Conservation (phyloP, 2,329 filamentous ascomycete species). For the Talaromyces atroroseus region DNA sequence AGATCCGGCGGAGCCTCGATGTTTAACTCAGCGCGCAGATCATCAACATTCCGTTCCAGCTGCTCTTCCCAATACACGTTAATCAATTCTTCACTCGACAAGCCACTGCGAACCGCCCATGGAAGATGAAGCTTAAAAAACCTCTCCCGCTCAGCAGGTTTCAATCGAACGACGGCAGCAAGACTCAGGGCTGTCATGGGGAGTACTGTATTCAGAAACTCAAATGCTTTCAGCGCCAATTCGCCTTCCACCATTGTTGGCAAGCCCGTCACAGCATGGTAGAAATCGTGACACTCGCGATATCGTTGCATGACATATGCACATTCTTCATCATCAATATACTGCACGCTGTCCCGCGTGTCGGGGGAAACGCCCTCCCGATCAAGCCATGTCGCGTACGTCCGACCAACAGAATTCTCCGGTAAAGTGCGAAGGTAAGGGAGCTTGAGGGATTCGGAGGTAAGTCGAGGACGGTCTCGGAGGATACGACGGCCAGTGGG, state of each 20-base stretch:
- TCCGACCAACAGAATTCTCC: constrained; percentile 67
- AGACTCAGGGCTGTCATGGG: constrained; percentile 92
- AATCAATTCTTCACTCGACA: constrained; percentile 71
- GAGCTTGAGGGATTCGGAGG: constrained; percentile 64
- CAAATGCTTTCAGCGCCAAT: constrained; percentile 94
- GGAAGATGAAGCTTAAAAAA: constrained; percentile 67
- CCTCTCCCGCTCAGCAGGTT: constrained; percentile 56
- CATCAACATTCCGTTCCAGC: constrained; percentile 74
- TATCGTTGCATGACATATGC: constrained; percentile 99
- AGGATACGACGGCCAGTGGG: constrained; percentile 86
- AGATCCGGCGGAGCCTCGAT: constrained; percentile 88
- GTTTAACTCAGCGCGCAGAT: constrained; percentile 66
- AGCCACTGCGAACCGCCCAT: constrained; percentile 83
- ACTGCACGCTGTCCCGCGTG: constrained; percentile 73
- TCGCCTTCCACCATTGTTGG: constrained; percentile 93
- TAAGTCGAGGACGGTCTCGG: constrained; percentile 81
- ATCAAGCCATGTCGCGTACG: constrained; percentile 88
- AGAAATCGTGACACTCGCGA: constrained; percentile 95
- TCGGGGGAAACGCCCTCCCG: constrained; percentile 89
- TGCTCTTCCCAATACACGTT: constrained; percentile 98
- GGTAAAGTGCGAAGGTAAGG: constrained; percentile 67
- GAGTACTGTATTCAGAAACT: constrained; percentile 88
- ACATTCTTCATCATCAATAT: constrained; percentile 91
- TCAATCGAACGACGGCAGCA: constrained; percentile 62
- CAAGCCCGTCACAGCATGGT: constrained; percentile 86